phyloP scores from a whole-genome alignment of 1,284 basidiomycete genomes.

The Austroboletus rostrupii region DNA sequence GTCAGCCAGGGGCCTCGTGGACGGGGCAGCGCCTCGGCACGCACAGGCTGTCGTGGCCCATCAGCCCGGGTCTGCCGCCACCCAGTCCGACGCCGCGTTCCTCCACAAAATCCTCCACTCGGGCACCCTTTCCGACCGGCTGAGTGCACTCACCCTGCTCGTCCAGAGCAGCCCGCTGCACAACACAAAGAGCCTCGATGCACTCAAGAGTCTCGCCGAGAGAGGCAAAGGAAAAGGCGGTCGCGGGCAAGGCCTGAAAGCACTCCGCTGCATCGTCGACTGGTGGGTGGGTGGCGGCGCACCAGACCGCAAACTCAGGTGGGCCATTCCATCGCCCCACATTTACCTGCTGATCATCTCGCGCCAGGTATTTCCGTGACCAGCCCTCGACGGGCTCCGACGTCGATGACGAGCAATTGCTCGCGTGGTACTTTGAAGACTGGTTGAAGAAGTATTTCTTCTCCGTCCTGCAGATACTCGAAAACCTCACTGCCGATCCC shows the following conservation, averaged over 20 bases:
- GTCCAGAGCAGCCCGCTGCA: conserved; percentile 91
- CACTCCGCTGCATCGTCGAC: conserved; percentile 87
- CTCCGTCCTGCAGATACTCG: conserved; percentile 84
- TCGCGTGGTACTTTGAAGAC: conserved; percentile 93
- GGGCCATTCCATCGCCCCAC: conserved; percentile 18
- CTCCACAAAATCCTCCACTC: conserved; percentile 79
- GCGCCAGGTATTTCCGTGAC: conserved; percentile 86
- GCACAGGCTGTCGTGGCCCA: conserved; percentile 47
- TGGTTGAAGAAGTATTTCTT: conserved; percentile 98
- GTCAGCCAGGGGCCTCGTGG: conserved; percentile 32
- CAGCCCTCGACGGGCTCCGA: conserved; percentile 73
- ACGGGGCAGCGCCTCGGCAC: conserved; percentile 52
- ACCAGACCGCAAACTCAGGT: conserved; percentile 80
- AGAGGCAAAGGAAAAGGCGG: conserved; percentile 77
- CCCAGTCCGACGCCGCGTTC: conserved; percentile 70
- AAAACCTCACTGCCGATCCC: conserved; percentile 84
- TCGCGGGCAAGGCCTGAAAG: conserved; percentile 88
- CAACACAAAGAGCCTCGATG: conserved; percentile 79
- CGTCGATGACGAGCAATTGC: conserved; percentile 71
- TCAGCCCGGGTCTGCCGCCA: conserved; percentile 36
- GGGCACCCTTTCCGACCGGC: conserved; percentile 90
- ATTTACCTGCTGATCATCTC: background rate
- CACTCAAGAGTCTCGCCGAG: conserved; percentile 74
- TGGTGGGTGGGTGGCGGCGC: conserved; percentile 95
- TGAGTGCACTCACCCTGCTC: conserved; percentile 89